Percentiles rank a stretch among this genome's conserved stretches.
These are phyloP conservation scores for Eucalyptus regnans DNA, from an alignment of 345 rosid species.

Conservation along the genomic window DNA sequence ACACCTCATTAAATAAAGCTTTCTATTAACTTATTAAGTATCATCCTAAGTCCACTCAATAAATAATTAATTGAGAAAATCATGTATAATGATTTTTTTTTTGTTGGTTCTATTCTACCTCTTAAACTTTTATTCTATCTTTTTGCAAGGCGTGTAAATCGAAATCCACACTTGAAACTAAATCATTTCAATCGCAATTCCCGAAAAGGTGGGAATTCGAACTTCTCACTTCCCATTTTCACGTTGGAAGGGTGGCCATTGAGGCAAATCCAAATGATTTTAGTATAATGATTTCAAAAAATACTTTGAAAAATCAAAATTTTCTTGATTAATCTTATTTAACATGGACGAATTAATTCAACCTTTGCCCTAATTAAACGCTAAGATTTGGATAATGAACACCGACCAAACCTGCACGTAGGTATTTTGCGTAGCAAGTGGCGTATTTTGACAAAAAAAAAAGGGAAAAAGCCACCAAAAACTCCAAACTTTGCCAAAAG, in stretches of 20 bases:
- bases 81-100: too few species aligned
- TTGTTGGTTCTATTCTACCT: fast-evolving
- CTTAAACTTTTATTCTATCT: fast-evolving
- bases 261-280: fast-evolving
- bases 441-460: too few species aligned
- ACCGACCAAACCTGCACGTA: not conserved
- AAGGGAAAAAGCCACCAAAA: too few species aligned
- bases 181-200: fast-evolving
- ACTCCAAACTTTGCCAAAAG: too few species aligned
- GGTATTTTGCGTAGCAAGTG: too few species aligned
- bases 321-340: not conserved
- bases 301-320: not conserved
- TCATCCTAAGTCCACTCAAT: not conserved
- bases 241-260: too few species aligned
- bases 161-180: too few species aligned
- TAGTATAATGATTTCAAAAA: not conserved
- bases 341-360: not conserved
- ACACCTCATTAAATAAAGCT: not conserved
- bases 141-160: fast-evolving
- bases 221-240: fast-evolving
- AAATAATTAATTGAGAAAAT: too few species aligned
- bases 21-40: too few species aligned
- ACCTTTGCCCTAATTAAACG: not conserved
- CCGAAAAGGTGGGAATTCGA: fast-evolving
- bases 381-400: not conserved